Evolutionary conservation across 108 stramenopile genomes (phyloP).

Genomic region (Nannochloropsis gaditana): DNA sequence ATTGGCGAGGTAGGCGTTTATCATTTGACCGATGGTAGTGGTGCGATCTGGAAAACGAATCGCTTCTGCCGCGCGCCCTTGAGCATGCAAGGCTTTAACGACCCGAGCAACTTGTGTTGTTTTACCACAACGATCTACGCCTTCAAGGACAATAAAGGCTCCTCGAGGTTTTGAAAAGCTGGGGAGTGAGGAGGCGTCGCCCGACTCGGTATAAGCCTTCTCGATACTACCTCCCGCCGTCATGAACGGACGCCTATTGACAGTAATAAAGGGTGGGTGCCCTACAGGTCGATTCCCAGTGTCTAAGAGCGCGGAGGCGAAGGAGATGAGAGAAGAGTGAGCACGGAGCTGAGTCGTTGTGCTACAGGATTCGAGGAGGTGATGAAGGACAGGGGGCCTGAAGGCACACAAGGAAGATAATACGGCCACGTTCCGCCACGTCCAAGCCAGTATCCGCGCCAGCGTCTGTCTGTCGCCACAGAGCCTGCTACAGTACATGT

Average conservation of each 20-base stretch:
- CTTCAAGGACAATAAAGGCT: constrained; percentile 95
- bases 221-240: neutral
- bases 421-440: constrained; percentile 19
- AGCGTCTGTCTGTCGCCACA: constrained; percentile 10
- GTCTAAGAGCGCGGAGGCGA: neutral
- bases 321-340: neutral
- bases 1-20: constrained; percentile 76
- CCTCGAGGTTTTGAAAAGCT: constrained; percentile 60
- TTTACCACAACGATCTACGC: constrained; percentile 98
- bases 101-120: constrained; percentile 66
- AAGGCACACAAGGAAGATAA: constrained; percentile 14
- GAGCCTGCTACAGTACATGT: neutral
- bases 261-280: too few species aligned
- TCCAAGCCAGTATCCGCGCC: neutral
- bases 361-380: neutral
- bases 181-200: neutral
- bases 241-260: neutral
- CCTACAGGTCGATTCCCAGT: too few species aligned
- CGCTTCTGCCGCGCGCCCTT: constrained; percentile 39
- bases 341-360: neutral
- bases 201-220: neutral
- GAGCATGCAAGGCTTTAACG: constrained; percentile 38
- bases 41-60: constrained; percentile 55
- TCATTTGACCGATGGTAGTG: constrained; percentile 71
- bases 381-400: neutral